A percentile compares a stretch with the other conserved stretches of the same genome.
These are phyloP conservation scores for Pezizomycotina sp. DNA, from an alignment of 2,329 filamentous ascomycete genomes.

Conservation along the genomic window DNA sequence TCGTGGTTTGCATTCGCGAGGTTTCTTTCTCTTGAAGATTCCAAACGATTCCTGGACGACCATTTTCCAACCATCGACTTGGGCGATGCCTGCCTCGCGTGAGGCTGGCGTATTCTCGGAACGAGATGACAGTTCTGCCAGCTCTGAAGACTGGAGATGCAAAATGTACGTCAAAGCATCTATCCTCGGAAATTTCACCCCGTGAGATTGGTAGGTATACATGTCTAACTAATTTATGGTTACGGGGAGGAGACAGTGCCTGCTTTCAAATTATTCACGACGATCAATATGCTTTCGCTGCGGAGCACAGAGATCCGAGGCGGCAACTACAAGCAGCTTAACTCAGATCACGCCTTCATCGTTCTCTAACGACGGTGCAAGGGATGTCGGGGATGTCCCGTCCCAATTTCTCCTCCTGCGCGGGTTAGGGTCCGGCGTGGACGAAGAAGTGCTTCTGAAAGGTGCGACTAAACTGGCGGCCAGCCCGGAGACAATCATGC, in stretches of 20 bases:
- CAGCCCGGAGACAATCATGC: conserved; percentile 53
- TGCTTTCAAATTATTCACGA: conserved; percentile 40
- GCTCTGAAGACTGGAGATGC: conserved; percentile 39
- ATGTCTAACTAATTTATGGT: background rate
- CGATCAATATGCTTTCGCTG: conserved; percentile 43
- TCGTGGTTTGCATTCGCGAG: conserved; percentile 41
- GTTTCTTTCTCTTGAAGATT: conserved; percentile 35
- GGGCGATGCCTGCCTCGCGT: conserved; percentile 30
- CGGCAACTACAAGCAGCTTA: conserved; percentile 32
- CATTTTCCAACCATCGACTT: conserved; percentile 38
- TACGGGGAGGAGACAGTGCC: conserved; percentile 32
- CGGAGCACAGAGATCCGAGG: conserved; percentile 39
- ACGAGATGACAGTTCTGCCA: conserved; percentile 33
- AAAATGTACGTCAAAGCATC: too few species aligned
- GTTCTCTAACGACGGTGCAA: conserved; percentile 30
- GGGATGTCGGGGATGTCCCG: conserved; percentile 34
- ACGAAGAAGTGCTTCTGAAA: conserved; percentile 53
- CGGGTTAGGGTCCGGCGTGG: conserved; percentile 52
- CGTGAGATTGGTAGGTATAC: background rate
- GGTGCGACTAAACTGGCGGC: conserved; percentile 53
- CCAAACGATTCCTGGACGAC: conserved; percentile 38
- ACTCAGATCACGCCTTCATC: conserved; percentile 30
- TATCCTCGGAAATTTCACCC: too few species aligned
- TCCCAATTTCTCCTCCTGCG: conserved; percentile 65
- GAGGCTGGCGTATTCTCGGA: conserved; percentile 38